phyloP scores from a whole-genome alignment of 176 grass and related monocot genomes.

The Otatea glauca region DNA sequence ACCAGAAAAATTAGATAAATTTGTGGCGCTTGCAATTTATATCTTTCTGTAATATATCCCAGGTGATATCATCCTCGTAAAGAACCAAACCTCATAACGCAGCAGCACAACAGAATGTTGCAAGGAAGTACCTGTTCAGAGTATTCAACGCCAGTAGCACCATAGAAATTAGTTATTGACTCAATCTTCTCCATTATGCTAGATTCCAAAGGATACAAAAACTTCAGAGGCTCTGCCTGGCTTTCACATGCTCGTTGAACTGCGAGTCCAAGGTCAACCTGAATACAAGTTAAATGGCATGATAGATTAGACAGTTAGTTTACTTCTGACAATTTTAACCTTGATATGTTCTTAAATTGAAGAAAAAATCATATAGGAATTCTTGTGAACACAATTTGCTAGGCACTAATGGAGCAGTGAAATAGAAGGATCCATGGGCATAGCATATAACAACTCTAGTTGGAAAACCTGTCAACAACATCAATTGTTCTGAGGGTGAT shows the following conservation, averaged over 20 bases:
- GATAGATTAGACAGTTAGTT: not conserved
- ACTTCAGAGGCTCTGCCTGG: conserved; percentile 69
- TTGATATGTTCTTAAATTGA: not conserved
- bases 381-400: not conserved
- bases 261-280: conserved; percentile 91
- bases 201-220: conserved; percentile 83
- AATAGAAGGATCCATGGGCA: not conserved
- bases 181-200: conserved; percentile 97
- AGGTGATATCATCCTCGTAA: not conserved
- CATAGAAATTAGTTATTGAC: conserved; percentile 88
- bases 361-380: not conserved
- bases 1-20: not conserved
- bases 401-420: not conserved
- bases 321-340: not conserved
- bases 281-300: conserved; percentile 32
- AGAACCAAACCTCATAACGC: conserved; percentile 16
- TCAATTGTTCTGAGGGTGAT: not conserved
- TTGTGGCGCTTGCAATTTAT: not conserved
- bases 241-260: conserved; percentile 94
- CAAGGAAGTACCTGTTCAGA: conserved; percentile 72
- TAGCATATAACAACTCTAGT: not conserved
- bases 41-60: not conserved
- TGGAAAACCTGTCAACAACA: not conserved
- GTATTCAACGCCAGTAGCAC: conserved; percentile 83
- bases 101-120: not conserved